Evolutionary conservation across 768 basidiomycete species (phyloP), one percentile per base, ranked within the genome.

Genomic region (Auriscalpium microsporum): DNA sequence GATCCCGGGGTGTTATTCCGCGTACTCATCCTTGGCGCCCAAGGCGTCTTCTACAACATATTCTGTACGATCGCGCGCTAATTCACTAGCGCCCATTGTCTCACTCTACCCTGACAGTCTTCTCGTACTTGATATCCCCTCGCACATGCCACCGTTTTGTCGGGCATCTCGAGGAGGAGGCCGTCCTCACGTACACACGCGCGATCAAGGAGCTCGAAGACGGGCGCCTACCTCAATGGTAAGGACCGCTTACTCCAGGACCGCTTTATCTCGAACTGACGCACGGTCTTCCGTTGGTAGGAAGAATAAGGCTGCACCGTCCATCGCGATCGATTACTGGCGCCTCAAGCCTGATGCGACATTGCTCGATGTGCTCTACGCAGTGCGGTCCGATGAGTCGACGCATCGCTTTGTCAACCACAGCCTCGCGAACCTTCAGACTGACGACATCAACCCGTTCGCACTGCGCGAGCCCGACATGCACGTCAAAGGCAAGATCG

Each of bases 341-440:
- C 82, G 93, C 21, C 76, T 95, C 35, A 65, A 69, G 2, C 71
- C 79, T 3, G 68, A 87, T 62, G 88, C 92, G 0, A 93, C 80
- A 63, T 72, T 98, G 56, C 73, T 91, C 17, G 95, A 97, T 63
- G 86, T 95, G 48, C 78, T 97, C 49, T 90, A 90, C 64, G 93
- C 92, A 36, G 90, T 97, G 36, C 80, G 94, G 63, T 91, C 90
- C 14, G 94, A 97, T 69, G 94, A 97, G 68, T 81, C 88, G 1
- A 93, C 89, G 1, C 94, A 98, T 65, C 78, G 92, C 50, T 97
- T 97, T 64, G 92, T 95, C 60, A 98, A 98, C 70, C 95, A 98
- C 73, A 90, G 88, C 56, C 75, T 98, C 37, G 95, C 94, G 4
- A 94, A 93, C 71, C 76, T 99, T 50, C 73, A 90, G 60, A 75